These are phyloP conservation scores for Acorus gramineus DNA, from an alignment of 106 monocot genomes.

Conservation along the genomic window DNA sequence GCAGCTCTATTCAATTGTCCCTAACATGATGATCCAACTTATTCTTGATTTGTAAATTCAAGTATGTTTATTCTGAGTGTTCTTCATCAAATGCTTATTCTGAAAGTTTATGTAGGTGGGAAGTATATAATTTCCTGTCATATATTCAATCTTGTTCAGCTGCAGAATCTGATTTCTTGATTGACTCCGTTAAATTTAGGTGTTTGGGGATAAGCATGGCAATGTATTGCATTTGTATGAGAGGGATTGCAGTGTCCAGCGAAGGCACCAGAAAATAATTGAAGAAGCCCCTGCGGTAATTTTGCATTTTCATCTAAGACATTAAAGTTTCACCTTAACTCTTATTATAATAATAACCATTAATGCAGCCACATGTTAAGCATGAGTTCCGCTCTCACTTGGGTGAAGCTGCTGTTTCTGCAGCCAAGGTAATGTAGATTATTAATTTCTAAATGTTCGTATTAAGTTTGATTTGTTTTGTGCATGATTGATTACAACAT, in stretches of 20 bases:
- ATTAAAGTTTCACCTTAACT: conserved; percentile 6
- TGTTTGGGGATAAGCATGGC: conserved; percentile 96
- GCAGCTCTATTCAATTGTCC: too few species aligned
- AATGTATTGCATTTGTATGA: conserved; percentile 89
- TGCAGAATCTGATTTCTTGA: too few species aligned
- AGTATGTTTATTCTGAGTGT: background rate
- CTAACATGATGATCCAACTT: too few species aligned
- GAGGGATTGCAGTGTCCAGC: conserved; percentile 97
- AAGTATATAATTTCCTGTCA: too few species aligned
- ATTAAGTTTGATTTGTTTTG: conserved; percentile 2
- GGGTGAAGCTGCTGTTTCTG: conserved; percentile 96
- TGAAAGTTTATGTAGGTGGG: background rate
- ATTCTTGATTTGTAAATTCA: background rate
- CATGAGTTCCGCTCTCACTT: conserved; percentile 79
- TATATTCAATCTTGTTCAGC: too few species aligned
- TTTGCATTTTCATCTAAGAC: conserved; percentile 9
- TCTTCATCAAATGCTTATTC: background rate
- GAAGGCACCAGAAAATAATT: conserved; percentile 99
- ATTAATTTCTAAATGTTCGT: background rate
- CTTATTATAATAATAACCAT: conserved; percentile 16
- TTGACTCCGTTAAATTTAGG: conserved; percentile 20
- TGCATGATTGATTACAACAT: background rate
- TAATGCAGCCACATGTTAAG: conserved; percentile 78
- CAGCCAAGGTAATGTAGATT: conserved; percentile 60
- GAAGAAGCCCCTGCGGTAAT: conserved; percentile 99